Evolutionary conservation across 805 yeast species (phyloP).

Genomic region (Yarrowia keelungensis): DNA sequence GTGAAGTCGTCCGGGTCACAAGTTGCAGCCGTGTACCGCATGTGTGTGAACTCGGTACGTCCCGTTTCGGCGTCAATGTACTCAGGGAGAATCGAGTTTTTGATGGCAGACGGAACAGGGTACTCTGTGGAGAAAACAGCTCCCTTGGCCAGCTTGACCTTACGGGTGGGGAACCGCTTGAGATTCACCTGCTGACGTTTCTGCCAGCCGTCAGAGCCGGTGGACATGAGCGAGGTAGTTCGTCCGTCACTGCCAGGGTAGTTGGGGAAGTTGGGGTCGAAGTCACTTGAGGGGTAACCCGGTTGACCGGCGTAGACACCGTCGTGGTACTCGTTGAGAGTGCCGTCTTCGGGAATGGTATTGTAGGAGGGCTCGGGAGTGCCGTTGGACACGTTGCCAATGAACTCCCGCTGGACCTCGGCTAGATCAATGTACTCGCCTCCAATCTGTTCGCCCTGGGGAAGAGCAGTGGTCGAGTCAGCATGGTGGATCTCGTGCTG

Average conservation of each 20-base stretch:
- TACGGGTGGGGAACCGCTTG: conserved; percentile 50
- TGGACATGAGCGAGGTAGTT: conserved; percentile 8
- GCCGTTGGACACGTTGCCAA: conserved; percentile 13
- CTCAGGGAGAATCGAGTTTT: conserved; percentile 50
- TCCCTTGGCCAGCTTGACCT: conserved; percentile 51
- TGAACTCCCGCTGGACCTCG: conserved; percentile 30
- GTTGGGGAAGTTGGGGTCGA: conserved; percentile 14
- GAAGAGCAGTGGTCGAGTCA: conserved; percentile 19
- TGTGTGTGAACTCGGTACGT: conserved; percentile 60
- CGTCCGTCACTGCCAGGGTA: conserved; percentile 2
- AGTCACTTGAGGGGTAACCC: not conserved
- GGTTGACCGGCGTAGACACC: conserved; percentile 27
- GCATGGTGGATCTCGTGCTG: conserved; percentile 6
- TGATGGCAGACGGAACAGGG: conserved; percentile 54
- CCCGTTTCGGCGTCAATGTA: conserved; percentile 56
- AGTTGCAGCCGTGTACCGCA: conserved; percentile 70
- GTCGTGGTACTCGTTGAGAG: conserved; percentile 35
- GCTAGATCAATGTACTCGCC: conserved; percentile 35
- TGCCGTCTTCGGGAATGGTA: conserved; percentile 31
- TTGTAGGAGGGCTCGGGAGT: conserved; percentile 31
- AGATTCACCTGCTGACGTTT: conserved; percentile 46
- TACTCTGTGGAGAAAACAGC: conserved; percentile 50
- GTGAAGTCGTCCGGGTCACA: conserved; percentile 72
- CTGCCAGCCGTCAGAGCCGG: conserved; percentile 43
- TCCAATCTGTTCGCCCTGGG: conserved; percentile 37